phyloP scores from a whole-genome alignment of 2,329 filamentous ascomycete genomes.

The Orbilia javanica region DNA sequence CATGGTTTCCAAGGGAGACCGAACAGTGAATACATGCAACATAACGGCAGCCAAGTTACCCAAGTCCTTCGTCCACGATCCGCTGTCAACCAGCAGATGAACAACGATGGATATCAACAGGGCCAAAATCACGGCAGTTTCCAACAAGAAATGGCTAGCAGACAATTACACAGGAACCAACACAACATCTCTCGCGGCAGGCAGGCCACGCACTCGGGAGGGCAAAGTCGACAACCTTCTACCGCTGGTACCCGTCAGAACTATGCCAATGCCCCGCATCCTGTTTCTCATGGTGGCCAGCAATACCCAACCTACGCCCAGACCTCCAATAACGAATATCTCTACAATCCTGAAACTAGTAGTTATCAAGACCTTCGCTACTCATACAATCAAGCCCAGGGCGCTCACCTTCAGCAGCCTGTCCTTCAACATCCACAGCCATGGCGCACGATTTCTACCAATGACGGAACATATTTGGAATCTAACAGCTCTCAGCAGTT shows the following conservation, averaged over 20 bases:
- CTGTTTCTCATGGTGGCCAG: neutral
- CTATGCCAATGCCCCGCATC: constrained; percentile 10
- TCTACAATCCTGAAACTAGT: constrained; percentile 25
- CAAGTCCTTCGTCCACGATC: constrained; percentile 30
- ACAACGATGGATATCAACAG: constrained; percentile 25
- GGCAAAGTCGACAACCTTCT: constrained; percentile 34
- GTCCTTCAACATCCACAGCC: constrained; percentile 40
- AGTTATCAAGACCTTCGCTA: constrained; percentile 29
- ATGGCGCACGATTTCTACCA: constrained; percentile 28
- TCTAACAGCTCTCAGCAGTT: constrained; percentile 13
- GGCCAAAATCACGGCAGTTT: constrained; percentile 14
- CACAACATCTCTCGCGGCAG: constrained; percentile 31
- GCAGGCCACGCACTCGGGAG: constrained; percentile 38
- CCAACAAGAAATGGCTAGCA: constrained; percentile 23
- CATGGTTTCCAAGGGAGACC: constrained; percentile 10
- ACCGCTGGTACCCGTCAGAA: constrained; percentile 14
- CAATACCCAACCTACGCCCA: neutral
- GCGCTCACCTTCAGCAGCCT: constrained; percentile 19
- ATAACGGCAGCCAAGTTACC: neutral
- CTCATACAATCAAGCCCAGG: constrained; percentile 10
- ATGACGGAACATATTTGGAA: constrained; percentile 3
- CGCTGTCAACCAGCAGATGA: constrained; percentile 21
- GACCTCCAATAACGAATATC: neutral
- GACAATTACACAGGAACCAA: constrained; percentile 18
- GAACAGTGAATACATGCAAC: constrained; percentile 15